Conservation (phyloP, 2,329 filamentous ascomycete species). For the Fusarium beomiforme region DNA sequence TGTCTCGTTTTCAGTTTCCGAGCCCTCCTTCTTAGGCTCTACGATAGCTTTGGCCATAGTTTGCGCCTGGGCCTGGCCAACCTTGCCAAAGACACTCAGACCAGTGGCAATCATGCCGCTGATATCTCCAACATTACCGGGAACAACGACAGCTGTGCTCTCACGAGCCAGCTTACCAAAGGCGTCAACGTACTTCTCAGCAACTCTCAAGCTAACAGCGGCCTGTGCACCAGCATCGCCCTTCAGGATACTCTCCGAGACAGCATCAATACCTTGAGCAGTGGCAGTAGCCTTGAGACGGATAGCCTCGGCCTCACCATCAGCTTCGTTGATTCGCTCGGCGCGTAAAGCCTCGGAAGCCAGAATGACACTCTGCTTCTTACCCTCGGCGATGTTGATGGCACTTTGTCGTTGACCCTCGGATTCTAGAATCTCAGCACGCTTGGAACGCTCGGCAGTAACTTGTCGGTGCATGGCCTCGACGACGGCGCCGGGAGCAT, state of each 20-base stretch:
- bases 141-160: conserved; percentile 93
- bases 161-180: conserved; percentile 94
- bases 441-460: conserved; percentile 95
- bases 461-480: conserved; percentile 99
- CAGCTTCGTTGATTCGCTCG: conserved; percentile 92
- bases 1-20: conserved; percentile 27
- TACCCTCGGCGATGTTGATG: conserved; percentile 98
- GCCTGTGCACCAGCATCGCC: conserved; percentile 81
- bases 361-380: conserved; percentile 96
- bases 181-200: conserved; percentile 97
- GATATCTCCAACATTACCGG: conserved; percentile 96
- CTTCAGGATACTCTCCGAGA: conserved; percentile 77
- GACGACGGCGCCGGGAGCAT: conserved; percentile 91
- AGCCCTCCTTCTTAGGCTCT: conserved; percentile 44
- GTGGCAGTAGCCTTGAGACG: conserved; percentile 86
- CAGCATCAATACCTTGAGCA: conserved; percentile 86
- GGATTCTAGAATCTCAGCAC: conserved; percentile 95
- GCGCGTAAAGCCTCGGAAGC: conserved; percentile 90
- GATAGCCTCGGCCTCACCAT: conserved; percentile 95
- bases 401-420: conserved; percentile 97
- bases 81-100: conserved; percentile 94
- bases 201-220: conserved; percentile 87
- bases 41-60: conserved; percentile 66
- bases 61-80: conserved; percentile 81
- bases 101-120: conserved; percentile 96